A percentile compares a stretch with the other conserved stretches of the same genome.
Evolutionary conservation across 768 basidiomycete genomes (phyloP).

Genomic region (Candolleomyces aberdarensis): DNA sequence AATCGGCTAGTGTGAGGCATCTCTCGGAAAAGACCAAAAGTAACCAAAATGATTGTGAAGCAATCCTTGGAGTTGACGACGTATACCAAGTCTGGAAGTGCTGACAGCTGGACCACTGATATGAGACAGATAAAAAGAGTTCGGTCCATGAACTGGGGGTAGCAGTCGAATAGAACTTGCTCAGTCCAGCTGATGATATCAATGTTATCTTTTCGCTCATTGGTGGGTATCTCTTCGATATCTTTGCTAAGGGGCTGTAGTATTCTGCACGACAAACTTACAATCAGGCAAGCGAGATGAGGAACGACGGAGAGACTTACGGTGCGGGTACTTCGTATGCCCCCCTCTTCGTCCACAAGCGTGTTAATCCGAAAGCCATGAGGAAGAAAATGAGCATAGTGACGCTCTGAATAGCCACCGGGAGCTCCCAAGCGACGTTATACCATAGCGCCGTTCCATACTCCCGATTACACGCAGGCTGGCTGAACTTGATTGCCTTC

Average conservation of each 20-base stretch:
- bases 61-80: not conserved
- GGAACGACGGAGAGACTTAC: not conserved
- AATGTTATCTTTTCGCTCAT: not conserved
- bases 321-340: not conserved
- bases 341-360: not conserved
- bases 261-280: not conserved
- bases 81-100: not conserved
- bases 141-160: slow-evolving; percentile 4
- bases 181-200: slow-evolving; percentile 7
- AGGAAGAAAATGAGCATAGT: not conserved
- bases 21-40: slow-evolving; percentile 1
- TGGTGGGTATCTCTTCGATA: not conserved
- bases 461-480: not conserved
- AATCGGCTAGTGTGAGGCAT: not conserved
- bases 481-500: slow-evolving; percentile 1
- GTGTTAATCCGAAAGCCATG: not conserved
- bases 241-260: not conserved
- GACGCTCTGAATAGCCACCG: not conserved
- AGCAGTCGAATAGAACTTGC: not conserved
- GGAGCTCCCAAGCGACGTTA: slow-evolving; percentile 5
- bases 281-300: not conserved
- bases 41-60: not conserved
- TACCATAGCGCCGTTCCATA: slow-evolving; percentile 2
- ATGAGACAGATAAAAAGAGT: not conserved
- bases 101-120: not conserved